Conservation (phyloP, 2,329 filamentous ascomycete genomes). For the Neofusicoccum cordaticola region DNA sequence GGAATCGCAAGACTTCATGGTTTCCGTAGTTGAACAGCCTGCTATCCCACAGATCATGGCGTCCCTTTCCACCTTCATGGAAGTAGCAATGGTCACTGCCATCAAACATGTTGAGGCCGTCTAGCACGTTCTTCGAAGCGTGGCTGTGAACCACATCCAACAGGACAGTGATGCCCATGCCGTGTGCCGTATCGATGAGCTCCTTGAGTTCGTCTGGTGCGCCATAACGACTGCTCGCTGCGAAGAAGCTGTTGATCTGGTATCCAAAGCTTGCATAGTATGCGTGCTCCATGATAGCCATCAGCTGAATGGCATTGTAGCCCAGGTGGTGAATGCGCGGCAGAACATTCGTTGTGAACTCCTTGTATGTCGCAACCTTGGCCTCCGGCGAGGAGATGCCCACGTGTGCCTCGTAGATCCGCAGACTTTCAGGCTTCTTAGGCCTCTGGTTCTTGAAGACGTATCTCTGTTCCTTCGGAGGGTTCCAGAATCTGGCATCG, state of each 20-base stretch:
- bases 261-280: conserved; percentile 99
- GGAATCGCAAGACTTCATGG: conserved; percentile 92
- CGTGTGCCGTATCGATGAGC: conserved; percentile 90
- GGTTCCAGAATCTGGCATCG: conserved; percentile 97
- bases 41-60: conserved; percentile 93
- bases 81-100: conserved; percentile 95
- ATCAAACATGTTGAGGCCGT: conserved; percentile 94
- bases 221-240: conserved; percentile 92
- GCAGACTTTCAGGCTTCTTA: conserved; percentile 77
- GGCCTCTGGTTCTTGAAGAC: conserved; percentile 80
- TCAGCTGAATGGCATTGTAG: conserved; percentile 97
- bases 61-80: conserved; percentile 78
- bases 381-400: conserved; percentile 92
- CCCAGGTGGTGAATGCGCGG: conserved; percentile 85
- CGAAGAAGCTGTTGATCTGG: conserved; percentile 98
- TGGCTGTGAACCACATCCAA: conserved; percentile 97
- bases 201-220: conserved; percentile 93
- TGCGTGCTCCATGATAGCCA: conserved; percentile 99
- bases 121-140: conserved; percentile 93
- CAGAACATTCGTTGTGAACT: conserved; percentile 90
- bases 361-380: conserved; percentile 89
- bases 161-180: conserved; percentile 84
- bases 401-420: conserved; percentile 98
- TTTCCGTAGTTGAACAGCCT: conserved; percentile 94
- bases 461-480: conserved; percentile 72